Evolutionary conservation across 768 basidiomycete species (phyloP).

Genomic region (Cyclocybe cylindracea): DNA sequence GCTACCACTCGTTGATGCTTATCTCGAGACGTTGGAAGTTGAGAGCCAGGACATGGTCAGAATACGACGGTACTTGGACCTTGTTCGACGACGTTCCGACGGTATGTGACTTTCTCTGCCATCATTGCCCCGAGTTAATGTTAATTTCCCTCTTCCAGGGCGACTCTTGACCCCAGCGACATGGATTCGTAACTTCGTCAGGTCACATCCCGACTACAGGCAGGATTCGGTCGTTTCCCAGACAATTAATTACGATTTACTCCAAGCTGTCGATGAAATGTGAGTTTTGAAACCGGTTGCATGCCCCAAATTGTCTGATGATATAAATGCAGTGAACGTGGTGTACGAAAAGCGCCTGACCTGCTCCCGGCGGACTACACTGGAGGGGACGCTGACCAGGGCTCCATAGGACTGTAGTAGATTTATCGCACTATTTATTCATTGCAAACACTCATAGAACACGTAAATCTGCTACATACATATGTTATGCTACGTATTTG

Average conservation of each 20-base stretch:
- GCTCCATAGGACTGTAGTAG: constrained; percentile 40
- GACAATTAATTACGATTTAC: constrained; percentile 92
- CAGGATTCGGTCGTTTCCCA: constrained; percentile 90
- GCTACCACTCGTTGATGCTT: constrained; percentile 77
- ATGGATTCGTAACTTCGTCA: constrained; percentile 93
- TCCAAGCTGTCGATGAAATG: constrained; percentile 90
- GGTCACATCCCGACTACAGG: constrained; percentile 88
- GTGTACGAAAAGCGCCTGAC: constrained; percentile 58
- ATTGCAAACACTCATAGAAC: not conserved
- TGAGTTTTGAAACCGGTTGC: constrained; percentile 40
- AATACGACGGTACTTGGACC: constrained; percentile 77
- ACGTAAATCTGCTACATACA: not conserved
- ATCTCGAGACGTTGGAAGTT: constrained; percentile 85
- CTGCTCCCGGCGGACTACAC: constrained; percentile 65
- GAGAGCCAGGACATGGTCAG: constrained; percentile 56
- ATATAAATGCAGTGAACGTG: constrained; percentile 56
- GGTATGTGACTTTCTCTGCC: constrained; percentile 47
- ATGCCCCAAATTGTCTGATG: not conserved
- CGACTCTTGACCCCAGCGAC: constrained; percentile 82
- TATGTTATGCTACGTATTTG: no score
- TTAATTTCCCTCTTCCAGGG: constrained; percentile 42
- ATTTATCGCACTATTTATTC: not conserved
- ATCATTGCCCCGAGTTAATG: not conserved
- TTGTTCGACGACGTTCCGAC: constrained; percentile 76
- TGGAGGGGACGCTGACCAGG: constrained; percentile 46